Conservation (phyloP, 1,284 basidiomycete genomes). For the Malassezia obtusa region DNA sequence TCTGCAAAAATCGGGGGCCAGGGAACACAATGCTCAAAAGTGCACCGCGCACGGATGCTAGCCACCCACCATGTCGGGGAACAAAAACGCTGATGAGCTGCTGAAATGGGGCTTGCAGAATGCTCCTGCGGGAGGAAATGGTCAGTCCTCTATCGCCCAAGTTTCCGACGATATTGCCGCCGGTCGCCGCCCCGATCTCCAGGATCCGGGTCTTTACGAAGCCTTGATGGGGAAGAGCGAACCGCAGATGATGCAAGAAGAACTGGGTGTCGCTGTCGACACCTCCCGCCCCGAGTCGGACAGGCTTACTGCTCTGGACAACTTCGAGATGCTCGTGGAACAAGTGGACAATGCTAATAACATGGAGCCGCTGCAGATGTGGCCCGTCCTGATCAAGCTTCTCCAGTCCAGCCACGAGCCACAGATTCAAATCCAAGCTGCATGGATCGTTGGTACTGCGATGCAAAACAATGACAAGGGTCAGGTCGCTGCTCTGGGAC, state of each 20-base stretch:
- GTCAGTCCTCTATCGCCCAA: constrained; percentile 23
- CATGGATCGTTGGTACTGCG: constrained; percentile 90
- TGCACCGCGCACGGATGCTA: not conserved
- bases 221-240: constrained; percentile 47
- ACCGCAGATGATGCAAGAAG: constrained; percentile 46
- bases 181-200: constrained; percentile 36
- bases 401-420: constrained; percentile 54
- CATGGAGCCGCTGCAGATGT: constrained; percentile 71
- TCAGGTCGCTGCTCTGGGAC: constrained; percentile 60
- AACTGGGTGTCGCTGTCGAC: constrained; percentile 34
- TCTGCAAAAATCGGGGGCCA: too few species aligned
- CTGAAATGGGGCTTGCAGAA: constrained; percentile 38
- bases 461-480: constrained; percentile 89
- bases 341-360: constrained; percentile 93
- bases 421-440: constrained; percentile 60
- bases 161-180: constrained; percentile 31
- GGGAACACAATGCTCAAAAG: too few species aligned
- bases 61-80: constrained; percentile 26
- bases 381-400: constrained; percentile 67
- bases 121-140: constrained; percentile 11
- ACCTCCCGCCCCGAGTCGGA: constrained; percentile 19
- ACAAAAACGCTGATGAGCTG: constrained; percentile 36
- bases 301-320: constrained; percentile 70
- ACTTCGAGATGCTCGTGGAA: constrained; percentile 92
- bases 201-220: constrained; percentile 36